These are phyloP conservation scores for Strobilomyces dryophilus DNA, from an alignment of 768 basidiomycete genomes.

Conservation along the genomic window DNA sequence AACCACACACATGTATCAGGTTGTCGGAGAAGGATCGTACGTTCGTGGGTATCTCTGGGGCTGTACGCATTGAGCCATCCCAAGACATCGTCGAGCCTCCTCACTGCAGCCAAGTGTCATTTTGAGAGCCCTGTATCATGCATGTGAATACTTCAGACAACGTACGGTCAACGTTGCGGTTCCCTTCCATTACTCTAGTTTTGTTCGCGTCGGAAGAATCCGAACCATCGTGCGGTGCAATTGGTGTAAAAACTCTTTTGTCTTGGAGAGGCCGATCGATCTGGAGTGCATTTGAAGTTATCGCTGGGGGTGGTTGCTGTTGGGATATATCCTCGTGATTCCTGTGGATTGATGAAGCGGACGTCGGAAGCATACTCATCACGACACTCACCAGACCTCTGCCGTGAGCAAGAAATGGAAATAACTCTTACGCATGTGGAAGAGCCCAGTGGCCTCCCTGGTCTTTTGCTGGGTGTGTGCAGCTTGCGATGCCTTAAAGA, in stretches of 20 bases:
- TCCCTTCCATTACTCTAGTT: too few species aligned
- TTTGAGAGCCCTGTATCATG: too few species aligned
- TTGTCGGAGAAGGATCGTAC: not conserved
- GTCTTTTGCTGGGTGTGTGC: not conserved
- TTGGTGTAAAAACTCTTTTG: too few species aligned
- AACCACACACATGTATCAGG: slow-evolving; percentile 13
- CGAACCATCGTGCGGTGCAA: too few species aligned
- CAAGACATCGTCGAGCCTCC: slow-evolving; percentile 1
- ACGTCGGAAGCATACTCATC: not conserved
- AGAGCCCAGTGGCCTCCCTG: slow-evolving; percentile 4
- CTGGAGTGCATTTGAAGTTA: too few species aligned
- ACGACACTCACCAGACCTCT: slow-evolving; percentile 10
- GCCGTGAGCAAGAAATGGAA: slow-evolving; percentile 13
- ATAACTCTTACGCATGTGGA: not conserved
- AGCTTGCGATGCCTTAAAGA: not conserved
- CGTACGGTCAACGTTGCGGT: too few species aligned
- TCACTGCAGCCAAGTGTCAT: not conserved
- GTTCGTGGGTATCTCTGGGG: not conserved
- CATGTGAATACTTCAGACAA: too few species aligned
- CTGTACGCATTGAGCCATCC: slow-evolving; percentile 1
- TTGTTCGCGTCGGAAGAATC: too few species aligned
- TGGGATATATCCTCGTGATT: not conserved
- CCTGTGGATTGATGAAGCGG: not conserved
- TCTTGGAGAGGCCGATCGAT: too few species aligned
- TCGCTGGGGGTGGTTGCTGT: not conserved